Evolutionary conservation across 176 grass and related monocot species (phyloP), one percentile per base, ranked within the genome.

Genomic region (Rhynchospora tenuis): DNA sequence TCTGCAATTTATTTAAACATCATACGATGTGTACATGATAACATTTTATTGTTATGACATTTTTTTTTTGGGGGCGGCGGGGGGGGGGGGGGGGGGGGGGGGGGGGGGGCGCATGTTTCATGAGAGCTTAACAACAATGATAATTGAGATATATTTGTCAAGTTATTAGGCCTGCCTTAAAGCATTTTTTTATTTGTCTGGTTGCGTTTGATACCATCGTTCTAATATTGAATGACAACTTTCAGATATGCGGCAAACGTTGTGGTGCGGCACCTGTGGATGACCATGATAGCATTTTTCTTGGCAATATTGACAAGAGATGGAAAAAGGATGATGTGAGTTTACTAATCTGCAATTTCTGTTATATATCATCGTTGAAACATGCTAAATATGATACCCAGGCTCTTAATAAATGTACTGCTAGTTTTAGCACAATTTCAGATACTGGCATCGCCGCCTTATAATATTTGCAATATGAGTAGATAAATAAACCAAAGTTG

Each of bases 251-350:
- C 84, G 88, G 82, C 64, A 95, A 85, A 75, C 38, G 79, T 70
- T 95, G 88, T 50, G 82, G 90, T 74, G 86, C 90, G 55, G 77
- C 86, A 83, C 84, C 84, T 84, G 60, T 88, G 24, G 88, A 78
- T 45, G 86, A 83, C 17, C 84, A 87, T 83, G 88, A 89, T 81
- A 90, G 22, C 47, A 90, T 89, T 67, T 95, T 85, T 89, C 88
- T 89, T 90, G 93, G 88, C 27, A 92, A 92, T 47, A 87, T 92
- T 66, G 64, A 92, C 60, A 92, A 89, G 67, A 87, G 89, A 85
- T 92, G 86, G 93, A 90, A 85, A 62, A 90, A 95, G 79, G 84
- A 92, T 67, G 88, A 92, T 78, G 93, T 92, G 59, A 90, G 93
- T 86, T 90, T 19, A 43, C 27, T 70, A 46, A 43, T 73, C 73